Percentiles rank a stretch among this genome's conserved stretches.
Evolutionary conservation across 208 protist genomes (phyloP).

Genomic region (Crithidia brevicula): DNA sequence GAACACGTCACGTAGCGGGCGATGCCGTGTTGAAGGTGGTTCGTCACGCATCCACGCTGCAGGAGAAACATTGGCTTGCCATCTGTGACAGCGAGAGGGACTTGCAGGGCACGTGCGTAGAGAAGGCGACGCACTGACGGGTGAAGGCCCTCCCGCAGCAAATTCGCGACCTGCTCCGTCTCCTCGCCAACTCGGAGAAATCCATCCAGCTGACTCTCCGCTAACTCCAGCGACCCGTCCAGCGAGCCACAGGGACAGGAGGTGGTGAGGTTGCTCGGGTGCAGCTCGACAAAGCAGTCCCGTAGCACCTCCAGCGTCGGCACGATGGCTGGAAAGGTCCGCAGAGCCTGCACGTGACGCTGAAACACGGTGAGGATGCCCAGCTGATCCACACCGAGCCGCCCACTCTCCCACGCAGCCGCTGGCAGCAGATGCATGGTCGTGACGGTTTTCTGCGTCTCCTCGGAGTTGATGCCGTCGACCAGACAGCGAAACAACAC

Average conservation of each 20-base stretch:
- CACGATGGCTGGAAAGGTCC: constrained; percentile 47
- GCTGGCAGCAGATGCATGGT: constrained; percentile 17
- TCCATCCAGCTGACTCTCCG: constrained; percentile 56
- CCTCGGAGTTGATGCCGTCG: constrained; percentile 53
- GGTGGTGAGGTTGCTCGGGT: constrained; percentile 36
- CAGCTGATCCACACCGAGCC: constrained; percentile 60
- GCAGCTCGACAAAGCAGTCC: constrained; percentile 55
- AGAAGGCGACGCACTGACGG: constrained; percentile 77
- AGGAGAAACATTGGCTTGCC: constrained; percentile 54
- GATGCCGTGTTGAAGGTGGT: constrained; percentile 30
- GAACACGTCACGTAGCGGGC: constrained; percentile 59
- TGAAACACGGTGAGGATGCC: constrained; percentile 70
- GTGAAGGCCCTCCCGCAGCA: constrained; percentile 64
- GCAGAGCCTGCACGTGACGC: constrained; percentile 60
- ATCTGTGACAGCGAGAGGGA: constrained; percentile 65
- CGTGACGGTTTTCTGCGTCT: constrained; percentile 21
- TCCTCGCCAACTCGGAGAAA: constrained; percentile 57
- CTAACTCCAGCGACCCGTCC: constrained; percentile 47
- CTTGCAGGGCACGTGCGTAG: constrained; percentile 80
- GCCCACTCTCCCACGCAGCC: constrained; percentile 25
- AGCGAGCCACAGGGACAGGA: constrained; percentile 27
- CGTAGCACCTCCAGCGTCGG: constrained; percentile 60
- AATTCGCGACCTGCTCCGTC: constrained; percentile 35
- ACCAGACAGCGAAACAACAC: constrained; percentile 73
- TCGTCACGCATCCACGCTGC: constrained; percentile 42